Base-by-base conservation (phyloP, 1,284 basidiomycete species). In the Nidula niveotomentosa region DNA sequence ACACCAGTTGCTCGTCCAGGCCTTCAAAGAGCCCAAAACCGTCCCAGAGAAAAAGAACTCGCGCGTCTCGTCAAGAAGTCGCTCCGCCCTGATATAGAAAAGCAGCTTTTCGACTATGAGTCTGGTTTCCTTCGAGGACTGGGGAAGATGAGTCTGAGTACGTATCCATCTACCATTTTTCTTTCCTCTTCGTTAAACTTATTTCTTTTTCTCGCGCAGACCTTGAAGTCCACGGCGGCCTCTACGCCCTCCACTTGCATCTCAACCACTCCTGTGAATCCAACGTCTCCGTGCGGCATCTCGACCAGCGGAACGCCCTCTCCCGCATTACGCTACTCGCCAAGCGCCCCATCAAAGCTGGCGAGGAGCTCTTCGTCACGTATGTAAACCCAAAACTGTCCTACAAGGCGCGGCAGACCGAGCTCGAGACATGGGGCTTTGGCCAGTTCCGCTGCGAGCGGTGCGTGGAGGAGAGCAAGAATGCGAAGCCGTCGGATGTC, bases 231-330 rank as follows among this genome's bases (percentile, higher is more conserved):
- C 91, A 93, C 58, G 94, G 94, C 4, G 94, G 93, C 1, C 75
- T 96, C 8, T 96, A 95, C 70, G 79, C 82, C 6, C 79, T 96
- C 8, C 93, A 96, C 69, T 90, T 91, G 1, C 92, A 95, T 65
- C 69, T 96, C 41, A 96, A 96, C 71, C 94, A 96, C 68, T 81
- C 80, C 12, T 96, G 93, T 70, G 68, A 72, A 3, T 92, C 94
- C 0, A 94, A 93, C 66, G 62, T 90, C 46, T 87, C 88, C 37
- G 85, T 91, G 18, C 84, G 82, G 15, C 93, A 88, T 65, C 71
- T 84, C 56, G 78, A 90, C 68, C 81, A 82, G 60, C 82, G 84
- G 54, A 80, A 78, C 18, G 77, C 82, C 12, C 81, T 85, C 57
- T 81, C 84, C 23, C 84, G 88, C 45, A 87, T 93, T 61, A 85